Evolutionary conservation across 2,329 filamentous ascomycete genomes (phyloP), one percentile per base, ranked within the genome.

Genomic region (Trichoderma oligosporum): DNA sequence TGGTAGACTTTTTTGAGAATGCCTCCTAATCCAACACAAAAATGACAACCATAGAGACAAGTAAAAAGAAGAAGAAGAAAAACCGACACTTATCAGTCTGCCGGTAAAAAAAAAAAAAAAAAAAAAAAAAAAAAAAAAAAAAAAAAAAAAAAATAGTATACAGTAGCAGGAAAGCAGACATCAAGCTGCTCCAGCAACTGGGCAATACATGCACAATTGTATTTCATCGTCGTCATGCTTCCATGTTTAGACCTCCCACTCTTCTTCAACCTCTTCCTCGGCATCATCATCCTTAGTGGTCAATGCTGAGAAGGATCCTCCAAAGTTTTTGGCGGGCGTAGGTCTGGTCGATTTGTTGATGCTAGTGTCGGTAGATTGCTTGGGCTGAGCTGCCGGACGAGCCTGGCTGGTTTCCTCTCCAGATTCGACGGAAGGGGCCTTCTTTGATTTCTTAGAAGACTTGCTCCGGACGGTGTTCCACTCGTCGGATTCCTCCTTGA

Each of bases 401-500:
- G 64, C 60, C 57, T 65, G 57, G 5, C 65, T 54, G 41, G 65
- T 61, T 57, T 77, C 72, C 39, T 72, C 70, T 18, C 68, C 70
- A 6, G 73, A 73, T n/a, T 67, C 66, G 58, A 63, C 68, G 2
- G 72, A 66, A 49, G 64, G 39, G 27, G 67, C 68, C 64, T 73
- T 74, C 71, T 76, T 74, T 65, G 68, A 58, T 48, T 68, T 68
- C 66, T 74, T 74, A 72, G 76, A 74, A 62, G 74, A 70, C 58
- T 69, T 69, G 71, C 78, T 77, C 60, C 69, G 69, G 48, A 87
- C 84, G 29, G 83, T 83, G 68, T 74, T 83, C 83, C 84, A 87
- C 62, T 83, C 78, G 46, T 79, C 76, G 18, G 70, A 73, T 25
- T 79, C 74, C 18, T 73, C 73, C 64, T 78, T 78, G 56, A 83